Conservation (phyloP, 306 rosid species). For the Carpinus viminea region DNA sequence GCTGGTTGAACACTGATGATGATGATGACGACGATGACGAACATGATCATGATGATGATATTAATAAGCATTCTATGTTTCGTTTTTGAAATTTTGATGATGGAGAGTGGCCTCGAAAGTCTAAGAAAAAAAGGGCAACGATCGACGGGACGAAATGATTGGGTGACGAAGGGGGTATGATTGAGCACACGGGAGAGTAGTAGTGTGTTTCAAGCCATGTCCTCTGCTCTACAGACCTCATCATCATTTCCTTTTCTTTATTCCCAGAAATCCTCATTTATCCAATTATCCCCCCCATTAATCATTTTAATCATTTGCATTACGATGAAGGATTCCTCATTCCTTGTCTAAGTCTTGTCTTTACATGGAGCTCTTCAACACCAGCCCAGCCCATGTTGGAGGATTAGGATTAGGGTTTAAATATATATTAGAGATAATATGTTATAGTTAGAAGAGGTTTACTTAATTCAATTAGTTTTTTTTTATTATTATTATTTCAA, state of each 20-base stretch:
- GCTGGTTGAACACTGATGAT: not conserved
- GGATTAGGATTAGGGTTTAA: too few species aligned
- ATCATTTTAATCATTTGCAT: too few species aligned
- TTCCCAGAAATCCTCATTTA: too few species aligned
- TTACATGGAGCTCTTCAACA: too few species aligned
- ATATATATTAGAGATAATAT: too few species aligned
- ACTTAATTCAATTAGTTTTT: too few species aligned
- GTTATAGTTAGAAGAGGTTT: too few species aligned
- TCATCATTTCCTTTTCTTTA: not conserved
- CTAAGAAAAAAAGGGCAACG: constrained; percentile 26
- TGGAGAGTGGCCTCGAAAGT: constrained; percentile 28
- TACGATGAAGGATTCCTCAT: too few species aligned
- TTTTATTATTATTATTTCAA: too few species aligned
- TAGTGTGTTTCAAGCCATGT: constrained; percentile 43
- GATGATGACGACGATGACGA: not conserved
- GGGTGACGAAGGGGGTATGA: constrained; percentile 32
- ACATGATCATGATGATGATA: not conserved
- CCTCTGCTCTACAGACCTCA: constrained; percentile 9
- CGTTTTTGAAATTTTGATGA: constrained; percentile 2
- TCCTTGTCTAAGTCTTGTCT: too few species aligned
- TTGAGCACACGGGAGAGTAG: constrained; percentile 47
- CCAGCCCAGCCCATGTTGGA: too few species aligned
- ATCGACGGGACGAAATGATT: constrained; percentile 37
- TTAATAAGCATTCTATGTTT: not conserved
- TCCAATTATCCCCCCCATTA: too few species aligned